Evolutionary conservation across 306 rosid species (phyloP), one percentile per base, ranked within the genome.

Genomic region (Oemleria cerasiformis): DNA sequence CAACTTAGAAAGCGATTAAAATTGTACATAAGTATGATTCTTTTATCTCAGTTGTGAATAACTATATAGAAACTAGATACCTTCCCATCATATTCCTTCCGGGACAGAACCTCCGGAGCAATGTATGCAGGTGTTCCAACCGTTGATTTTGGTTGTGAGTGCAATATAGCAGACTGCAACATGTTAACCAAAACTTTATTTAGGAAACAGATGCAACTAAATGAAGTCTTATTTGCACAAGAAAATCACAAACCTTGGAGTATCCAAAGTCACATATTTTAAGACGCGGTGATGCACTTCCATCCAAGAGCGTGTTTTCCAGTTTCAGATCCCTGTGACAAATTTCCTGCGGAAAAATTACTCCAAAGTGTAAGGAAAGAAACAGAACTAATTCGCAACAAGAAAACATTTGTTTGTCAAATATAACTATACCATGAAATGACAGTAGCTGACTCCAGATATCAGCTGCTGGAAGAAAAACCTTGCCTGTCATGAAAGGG

Each of bases 101-200:
- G 79, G 0, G 87, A 83, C 53, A 94, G 77, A 81, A 94, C 85
- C 80, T 94, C 99, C 0, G 99, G 99, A 19, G 99, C 99, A 56
- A 94, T 79, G 75, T 91, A 94, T 39, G 96, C 97, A 59, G 99
- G 99, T 2, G 99, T 94, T 85, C 99, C 99, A 21, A 94, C 97
- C 0, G 88, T 78, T 67, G 99, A 94, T 78, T 91, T 91, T 3
- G 99, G 99, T 75, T 79, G 86, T 17, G 99, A 94, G 78, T 94
- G 97, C 74, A 94, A 71, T 39, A 94, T 63, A 76, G 84, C 89
- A 13, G 99, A 94, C 99, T 94, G 76, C 60, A 81, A 61, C 2
- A 53, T 11, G 36, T 34, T 45, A 14, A 30, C 13, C 40, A 25
- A 16, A 47, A n/a, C 40, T 59, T 39, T 7, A 0, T 38, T 3